Evolutionary conservation across 352 stramenopile genomes (phyloP), one percentile per base, ranked within the genome.

Genomic region (Phytophthora pinifolia): DNA sequence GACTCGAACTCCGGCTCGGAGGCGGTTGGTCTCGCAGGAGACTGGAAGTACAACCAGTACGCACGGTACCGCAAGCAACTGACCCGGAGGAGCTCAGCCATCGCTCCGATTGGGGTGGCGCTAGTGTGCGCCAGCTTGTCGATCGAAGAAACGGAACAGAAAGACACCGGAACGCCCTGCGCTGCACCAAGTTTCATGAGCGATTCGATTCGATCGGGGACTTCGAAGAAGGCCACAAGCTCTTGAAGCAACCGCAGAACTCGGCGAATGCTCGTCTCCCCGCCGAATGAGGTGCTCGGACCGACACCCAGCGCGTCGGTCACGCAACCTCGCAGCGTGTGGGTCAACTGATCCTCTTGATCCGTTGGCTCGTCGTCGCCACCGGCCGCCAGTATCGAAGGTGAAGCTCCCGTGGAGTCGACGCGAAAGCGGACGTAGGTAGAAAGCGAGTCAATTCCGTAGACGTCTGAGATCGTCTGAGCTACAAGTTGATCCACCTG

Each of bases 11-110:
- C 47, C 4, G 60, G 55, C 4, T 66, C 27, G 18, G 34, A 17
- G 8, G 13, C 29, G 17, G 62, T 65, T 17, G 49, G 35, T 49
- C 33, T 54, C 15, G 44, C 20, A 13, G 52, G 20, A 14, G 59
- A 69, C 30, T 66, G 46, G 36, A 72, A 76, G 27, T 61, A 76
- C 22, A 43, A 49, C 35, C 39, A 44, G 55, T 75, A 75, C 1
- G 49, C 31, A 22, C 27, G 29, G 36, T 67, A 72, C n/a, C 47
- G 52, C 13, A 41, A n/a, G n/a, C 58, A 72, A 38, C 62, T 72
- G 18, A 51, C 12, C 6, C 54, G 51, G 13, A 75, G 37, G n/a
- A 75, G 58, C 39, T 72, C 60, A 20, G 52, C 52, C 9, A 72
- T 22, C 13, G 42, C 53, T n/a, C 62, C 62, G 30, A 72, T 52